A percentile compares a stretch with the other conserved stretches of the same genome.
These are phyloP conservation scores for Vigna nakashimae DNA, from an alignment of 306 rosid genomes.

Conservation along the genomic window DNA sequence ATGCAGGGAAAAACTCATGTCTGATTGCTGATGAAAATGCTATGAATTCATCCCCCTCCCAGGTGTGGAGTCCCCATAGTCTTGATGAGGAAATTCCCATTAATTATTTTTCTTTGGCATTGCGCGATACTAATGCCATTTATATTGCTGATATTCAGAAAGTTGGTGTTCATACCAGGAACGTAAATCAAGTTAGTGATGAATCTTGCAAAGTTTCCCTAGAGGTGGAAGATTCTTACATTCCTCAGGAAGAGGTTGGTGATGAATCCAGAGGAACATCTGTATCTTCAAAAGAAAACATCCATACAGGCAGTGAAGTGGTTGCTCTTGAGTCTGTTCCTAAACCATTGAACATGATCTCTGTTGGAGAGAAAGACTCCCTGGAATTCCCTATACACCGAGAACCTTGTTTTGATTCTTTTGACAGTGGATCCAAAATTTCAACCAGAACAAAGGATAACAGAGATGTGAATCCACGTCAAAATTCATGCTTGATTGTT, in stretches of 20 bases:
- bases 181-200: conserved; percentile 31
- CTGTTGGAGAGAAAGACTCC: conserved; percentile 26
- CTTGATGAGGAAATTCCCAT: conserved; percentile 10
- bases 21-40: conserved; percentile 46
- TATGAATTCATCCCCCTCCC: conserved; percentile 30
- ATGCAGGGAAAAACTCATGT: conserved; percentile 41
- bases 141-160: conserved; percentile 44
- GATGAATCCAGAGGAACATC: conserved; percentile 44
- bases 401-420: conserved; percentile 32
- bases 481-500: conserved; percentile 38
- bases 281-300: conserved; percentile 9
- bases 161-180: conserved; percentile 35
- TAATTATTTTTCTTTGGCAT: too few relatives aligned
- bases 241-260: conserved; percentile 39
- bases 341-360: background rate
- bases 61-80: conserved; percentile 40
- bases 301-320: conserved; percentile 32
- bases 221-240: conserved; percentile 41
- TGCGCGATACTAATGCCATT: conserved; percentile 22
- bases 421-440: conserved; percentile 31
- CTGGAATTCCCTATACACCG: conserved; percentile 17
- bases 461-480: conserved; percentile 34
- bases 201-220: conserved; percentile 34
- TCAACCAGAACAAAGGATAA: conserved; percentile 10
- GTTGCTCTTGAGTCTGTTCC: background rate